Base-by-base conservation (phyloP, 1,284 basidiomycete genomes). In the Polyporus tsugae region DNA sequence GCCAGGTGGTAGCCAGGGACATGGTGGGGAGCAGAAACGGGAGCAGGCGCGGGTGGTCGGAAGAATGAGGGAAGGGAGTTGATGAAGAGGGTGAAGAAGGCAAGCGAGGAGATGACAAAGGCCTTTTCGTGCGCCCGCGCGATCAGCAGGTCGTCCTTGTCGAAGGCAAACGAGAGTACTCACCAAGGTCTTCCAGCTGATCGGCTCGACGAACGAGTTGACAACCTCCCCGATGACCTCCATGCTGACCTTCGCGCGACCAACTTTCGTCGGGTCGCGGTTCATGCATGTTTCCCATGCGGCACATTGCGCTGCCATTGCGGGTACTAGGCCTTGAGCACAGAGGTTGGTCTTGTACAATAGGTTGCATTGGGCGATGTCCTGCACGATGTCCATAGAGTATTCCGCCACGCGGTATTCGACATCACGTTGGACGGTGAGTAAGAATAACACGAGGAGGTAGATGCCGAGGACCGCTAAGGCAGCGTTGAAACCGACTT, bases 241-340 rank as follows among this genome's bases (percentile, higher is more conserved):
- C 64, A 97, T 96, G 58, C 94, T 92, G 73, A 99, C 93, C 72
- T 90, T 90, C 65, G 96, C 94, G 62, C 95, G 92, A 0, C 96
- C 96, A 29, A 98, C 90, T 44, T 93, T 91, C 35, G 91, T 91
- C 57, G 96, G 96, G 82, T 98, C 96, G 66, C 95, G 92, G 79
- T 93, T 91, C 94, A 98, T 98, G 80, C 97, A 99, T n/a, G 90
- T 89, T 76, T 97, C 94, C 97, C 97, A 99, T 65, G 86, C 87
- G 59, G 87, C 86, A 79, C 96, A 98, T 78, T 93, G 91, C 49
- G 88, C 86, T 60, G 89, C 86, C 92, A 97, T 93, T 9, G 93
- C 94, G 22, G 96, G 96, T 7, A 96, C 87, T 22, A 91, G 86
- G 74, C 84, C 88, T 29, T 82, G 79, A n/a, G 87, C 89, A 78